Base-by-base conservation (phyloP, 2,329 filamentous ascomycete genomes). In the Colletotrichum sp. region DNA sequence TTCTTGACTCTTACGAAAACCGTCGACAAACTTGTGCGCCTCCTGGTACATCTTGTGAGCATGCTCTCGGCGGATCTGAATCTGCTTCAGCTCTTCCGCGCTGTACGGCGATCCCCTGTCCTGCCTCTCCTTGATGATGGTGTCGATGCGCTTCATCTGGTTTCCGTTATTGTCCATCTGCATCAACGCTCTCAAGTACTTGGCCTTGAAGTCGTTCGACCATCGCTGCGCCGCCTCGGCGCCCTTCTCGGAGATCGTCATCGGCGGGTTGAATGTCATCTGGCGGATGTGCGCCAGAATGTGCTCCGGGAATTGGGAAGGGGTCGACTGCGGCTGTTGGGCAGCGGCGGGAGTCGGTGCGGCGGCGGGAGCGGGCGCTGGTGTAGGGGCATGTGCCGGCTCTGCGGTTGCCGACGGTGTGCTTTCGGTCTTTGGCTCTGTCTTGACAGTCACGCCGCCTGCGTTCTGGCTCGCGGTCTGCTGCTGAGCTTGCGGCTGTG, bases 281-380 rank as follows among this genome's bases (percentile, higher is more conserved):
- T 86, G 85, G 18, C 83, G 87, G 24, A 90, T 82, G 74, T 89
- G 88, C 7, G 86, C 82, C 71, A 88, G 77, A 43, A 91, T 86
- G 28, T 85, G 83, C 1, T 87, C 84, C 1, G 87, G 85, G 5
- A 88, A 76, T 83, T 85, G 24, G 79, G 43, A 52, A 13, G 43
- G 43, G n/a, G 77, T 69, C 80, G 74, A 81, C 66, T 81, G 80
- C 2, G 80, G 73, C 5, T 64, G 79, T 26, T 75, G 71, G 14
- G 70, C 24, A 8, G 70, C 52, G 5, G 65, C 38, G 56, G 76
- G 26, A n/a, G 70, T 56, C n/a, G 74, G 66, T 14, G 63, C 71
- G 6, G 71, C 36, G 14, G 74, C 62, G 28, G 73, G 43, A 7
- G 76, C 64, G 4, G 66, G 56, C 14, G 38, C 55, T 5, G 73